A percentile compares a stretch with the other conserved stretches of the same genome.
Evolutionary conservation across 2,329 filamentous ascomycete species (phyloP).

Genomic region (Pezicula carpinea): DNA sequence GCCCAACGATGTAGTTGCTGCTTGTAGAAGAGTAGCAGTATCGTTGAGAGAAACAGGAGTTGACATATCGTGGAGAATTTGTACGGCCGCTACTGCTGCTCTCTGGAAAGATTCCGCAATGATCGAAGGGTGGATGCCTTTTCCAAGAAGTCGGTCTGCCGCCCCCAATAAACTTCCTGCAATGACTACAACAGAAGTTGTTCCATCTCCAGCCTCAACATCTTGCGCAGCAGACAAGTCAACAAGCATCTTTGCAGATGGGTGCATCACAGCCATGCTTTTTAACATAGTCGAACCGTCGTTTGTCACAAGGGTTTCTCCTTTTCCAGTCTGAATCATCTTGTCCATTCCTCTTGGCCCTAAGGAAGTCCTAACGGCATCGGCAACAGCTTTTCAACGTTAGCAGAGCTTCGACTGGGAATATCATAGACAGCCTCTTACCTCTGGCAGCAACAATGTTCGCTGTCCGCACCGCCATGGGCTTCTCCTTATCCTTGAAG

Average conservation of each 20-base stretch:
- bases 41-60: constrained; percentile 87
- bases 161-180: constrained; percentile 91
- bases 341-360: constrained; percentile 75
- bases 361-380: constrained; percentile 94
- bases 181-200: constrained; percentile 96
- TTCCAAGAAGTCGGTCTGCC: constrained; percentile 82
- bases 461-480: constrained; percentile 87
- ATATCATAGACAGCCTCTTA: constrained; percentile 37
- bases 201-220: constrained; percentile 96
- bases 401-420: constrained; percentile 16
- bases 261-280: constrained; percentile 98
- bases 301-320: constrained; percentile 92
- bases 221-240: constrained; percentile 96
- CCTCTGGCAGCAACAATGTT: constrained; percentile 98
- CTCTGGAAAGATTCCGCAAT: constrained; percentile 98
- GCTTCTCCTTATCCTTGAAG: constrained; percentile 94
- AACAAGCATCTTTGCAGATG: constrained; percentile 99
- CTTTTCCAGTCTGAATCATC: constrained; percentile 70
- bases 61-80: constrained; percentile 92
- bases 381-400: constrained; percentile 70
- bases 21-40: constrained; percentile 86
- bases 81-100: constrained; percentile 82
- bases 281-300: constrained; percentile 99
- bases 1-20: constrained; percentile 92
- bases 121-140: constrained; percentile 95